phyloP scores from a whole-genome alignment of 2,329 filamentous ascomycete genomes.

The Monilinia fructicola region DNA sequence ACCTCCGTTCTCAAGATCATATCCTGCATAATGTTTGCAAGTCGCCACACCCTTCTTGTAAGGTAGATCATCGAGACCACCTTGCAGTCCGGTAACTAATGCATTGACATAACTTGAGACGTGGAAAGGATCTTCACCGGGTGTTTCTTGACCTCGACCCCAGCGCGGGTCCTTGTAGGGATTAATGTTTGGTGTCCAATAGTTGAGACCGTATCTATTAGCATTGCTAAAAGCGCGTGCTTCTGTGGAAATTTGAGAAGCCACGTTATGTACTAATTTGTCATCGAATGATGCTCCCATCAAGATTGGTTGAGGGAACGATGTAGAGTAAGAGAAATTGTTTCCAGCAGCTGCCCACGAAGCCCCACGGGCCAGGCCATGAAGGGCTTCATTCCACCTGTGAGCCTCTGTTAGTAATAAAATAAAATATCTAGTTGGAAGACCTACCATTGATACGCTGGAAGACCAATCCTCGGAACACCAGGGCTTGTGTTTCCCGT shows the following conservation, averaged over 20 bases:
- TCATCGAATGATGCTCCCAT: conserved; percentile 65
- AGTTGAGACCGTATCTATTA: conserved; percentile 55
- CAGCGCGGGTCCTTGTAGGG: conserved; percentile 62
- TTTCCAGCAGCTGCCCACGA: conserved; percentile 52
- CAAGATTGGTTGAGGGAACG: conserved; percentile 63
- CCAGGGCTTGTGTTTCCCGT: conserved; percentile 27
- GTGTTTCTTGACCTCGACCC: conserved; percentile 61
- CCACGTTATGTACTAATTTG: conserved; percentile 57
- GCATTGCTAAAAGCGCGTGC: conserved; percentile 64
- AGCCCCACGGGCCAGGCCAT: conserved; percentile 59
- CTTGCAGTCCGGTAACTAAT: conserved; percentile 56
- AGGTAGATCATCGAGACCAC: conserved; percentile 42
- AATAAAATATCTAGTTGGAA: not conserved
- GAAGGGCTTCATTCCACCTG: conserved; percentile 59
- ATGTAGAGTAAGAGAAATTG: conserved; percentile 58
- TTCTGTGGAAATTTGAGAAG: conserved; percentile 56
- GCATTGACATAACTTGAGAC: conserved; percentile 53
- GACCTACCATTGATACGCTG: conserved; percentile 52
- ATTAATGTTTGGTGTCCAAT: conserved; percentile 68
- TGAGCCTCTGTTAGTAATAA: not conserved
- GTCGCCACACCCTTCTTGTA: conserved; percentile 52
- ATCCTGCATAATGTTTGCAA: conserved; percentile 60
- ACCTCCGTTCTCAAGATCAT: conserved; percentile 52
- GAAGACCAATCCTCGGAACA: conserved; percentile 30
- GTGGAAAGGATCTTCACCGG: conserved; percentile 55